A percentile compares a stretch with the other conserved stretches of the same genome.
These are phyloP conservation scores for Plicaturopsis crispa DNA, from an alignment of 768 basidiomycete species.

Conservation along the genomic window DNA sequence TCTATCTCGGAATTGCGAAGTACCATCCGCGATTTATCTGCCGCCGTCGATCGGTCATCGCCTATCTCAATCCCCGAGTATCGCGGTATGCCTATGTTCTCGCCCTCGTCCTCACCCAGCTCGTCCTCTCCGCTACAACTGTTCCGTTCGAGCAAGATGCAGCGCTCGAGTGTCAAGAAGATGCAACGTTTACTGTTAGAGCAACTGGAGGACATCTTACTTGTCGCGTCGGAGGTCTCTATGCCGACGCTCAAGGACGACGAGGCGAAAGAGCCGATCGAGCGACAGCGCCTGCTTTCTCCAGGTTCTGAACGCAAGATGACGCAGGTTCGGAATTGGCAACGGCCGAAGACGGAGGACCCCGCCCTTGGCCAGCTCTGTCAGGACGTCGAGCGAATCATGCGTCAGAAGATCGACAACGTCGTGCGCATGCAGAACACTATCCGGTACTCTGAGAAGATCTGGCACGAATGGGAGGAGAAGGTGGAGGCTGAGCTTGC, in stretches of 20 bases:
- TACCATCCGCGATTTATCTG: slow-evolving; percentile 72
- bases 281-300: slow-evolving; percentile 84
- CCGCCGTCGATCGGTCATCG: slow-evolving; percentile 69
- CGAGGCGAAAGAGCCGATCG: slow-evolving; percentile 84
- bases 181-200: slow-evolving; percentile 76
- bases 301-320: slow-evolving; percentile 87
- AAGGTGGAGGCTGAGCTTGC: slow-evolving; percentile 66
- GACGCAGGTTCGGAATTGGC: slow-evolving; percentile 78
- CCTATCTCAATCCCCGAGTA: slow-evolving; percentile 69
- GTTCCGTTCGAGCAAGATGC: slow-evolving; percentile 73
- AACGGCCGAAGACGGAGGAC: slow-evolving; percentile 80
- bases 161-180: slow-evolving; percentile 73
- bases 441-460: slow-evolving; percentile 93
- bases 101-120: slow-evolving; percentile 63
- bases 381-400: slow-evolving; percentile 82
- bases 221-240: slow-evolving; percentile 72
- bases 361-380: slow-evolving; percentile 74
- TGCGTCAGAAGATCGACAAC: slow-evolving; percentile 90
- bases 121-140: slow-evolving; percentile 71
- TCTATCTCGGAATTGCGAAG: slow-evolving; percentile 80
- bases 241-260: slow-evolving; percentile 90
- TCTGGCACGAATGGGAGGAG: slow-evolving; percentile 95
- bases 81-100: slow-evolving; percentile 79
- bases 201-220: slow-evolving; percentile 81
- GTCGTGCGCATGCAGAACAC: slow-evolving; percentile 96